These are phyloP conservation scores for Xylaria digitata DNA, from an alignment of 2,329 filamentous ascomycete species.

Conservation along the genomic window DNA sequence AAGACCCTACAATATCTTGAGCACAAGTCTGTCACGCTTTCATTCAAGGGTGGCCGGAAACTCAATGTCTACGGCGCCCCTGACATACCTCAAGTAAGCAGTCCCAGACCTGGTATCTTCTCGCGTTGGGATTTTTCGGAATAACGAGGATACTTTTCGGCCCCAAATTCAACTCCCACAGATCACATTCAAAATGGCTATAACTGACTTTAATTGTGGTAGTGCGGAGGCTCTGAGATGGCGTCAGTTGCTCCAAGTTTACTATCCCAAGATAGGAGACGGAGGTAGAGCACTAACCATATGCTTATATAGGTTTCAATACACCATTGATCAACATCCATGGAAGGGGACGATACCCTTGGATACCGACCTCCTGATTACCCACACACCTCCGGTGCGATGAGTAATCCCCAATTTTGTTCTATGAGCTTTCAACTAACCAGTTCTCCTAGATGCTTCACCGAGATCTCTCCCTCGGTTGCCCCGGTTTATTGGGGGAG, in stretches of 20 bases:
- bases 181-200: too few species aligned
- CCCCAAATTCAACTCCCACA: too few species aligned
- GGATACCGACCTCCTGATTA: slow-evolving; percentile 81
- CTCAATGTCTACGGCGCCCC: slow-evolving; percentile 84
- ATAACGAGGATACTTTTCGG: too few species aligned
- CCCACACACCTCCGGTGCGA: slow-evolving; percentile 78
- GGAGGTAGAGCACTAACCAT: slow-evolving; percentile 13
- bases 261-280: neutral
- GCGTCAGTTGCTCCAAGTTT: slow-evolving; percentile 55
- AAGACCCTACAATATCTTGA: slow-evolving; percentile 80
- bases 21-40: slow-evolving; percentile 71
- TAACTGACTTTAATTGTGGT: too few species aligned
- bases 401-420: neutral
- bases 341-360: slow-evolving; percentile 78
- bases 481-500: slow-evolving; percentile 75
- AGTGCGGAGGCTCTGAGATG: slow-evolving; percentile 75
- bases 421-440: slow-evolving; percentile 7
- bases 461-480: slow-evolving; percentile 75
- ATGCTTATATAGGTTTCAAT: slow-evolving; percentile 71
- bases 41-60: slow-evolving; percentile 68
- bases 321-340: slow-evolving; percentile 71
- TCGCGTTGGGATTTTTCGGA: too few species aligned
- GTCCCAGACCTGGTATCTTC: too few species aligned
- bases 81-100: slow-evolving; percentile 71
- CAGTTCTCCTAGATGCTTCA: slow-evolving; percentile 68